phyloP scores from a whole-genome alignment of 2,329 filamentous ascomycete species.

The Calonectria hongkongensis region DNA sequence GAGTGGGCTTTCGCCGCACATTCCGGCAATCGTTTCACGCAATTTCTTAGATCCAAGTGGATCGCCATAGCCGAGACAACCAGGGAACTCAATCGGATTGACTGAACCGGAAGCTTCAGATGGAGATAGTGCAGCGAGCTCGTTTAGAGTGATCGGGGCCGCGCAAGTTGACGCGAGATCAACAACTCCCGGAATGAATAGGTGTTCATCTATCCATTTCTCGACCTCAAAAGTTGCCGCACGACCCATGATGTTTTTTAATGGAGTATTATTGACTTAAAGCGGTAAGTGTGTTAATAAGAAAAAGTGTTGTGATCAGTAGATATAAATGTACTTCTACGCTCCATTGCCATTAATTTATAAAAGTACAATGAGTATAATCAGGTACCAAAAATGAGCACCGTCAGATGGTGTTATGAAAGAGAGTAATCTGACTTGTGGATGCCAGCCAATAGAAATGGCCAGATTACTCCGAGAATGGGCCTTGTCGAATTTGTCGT shows the following conservation, averaged over 20 bases:
- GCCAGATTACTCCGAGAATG: neutral
- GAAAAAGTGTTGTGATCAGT: neutral
- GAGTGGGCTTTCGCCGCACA: constrained; percentile 13
- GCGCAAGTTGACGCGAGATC: constrained; percentile 29
- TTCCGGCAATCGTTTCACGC: constrained; percentile 1
- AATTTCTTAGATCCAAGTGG: constrained; percentile 22
- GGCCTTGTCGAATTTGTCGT: neutral
- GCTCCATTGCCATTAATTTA: neutral
- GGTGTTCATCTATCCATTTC: constrained; percentile 23
- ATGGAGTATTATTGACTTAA: constrained; percentile 29
- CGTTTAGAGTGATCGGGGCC: constrained; percentile 3
- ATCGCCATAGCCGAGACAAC: constrained; percentile 17
- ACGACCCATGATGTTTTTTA: constrained; percentile 19
- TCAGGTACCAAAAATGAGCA: neutral
- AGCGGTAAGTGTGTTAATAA: neutral
- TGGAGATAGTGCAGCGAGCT: neutral
- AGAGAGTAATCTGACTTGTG: too few species aligned
- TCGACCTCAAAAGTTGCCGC: constrained; percentile 27
- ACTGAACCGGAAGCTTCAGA: too few species aligned
- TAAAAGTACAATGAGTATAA: neutral
- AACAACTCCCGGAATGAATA: constrained; percentile 16
- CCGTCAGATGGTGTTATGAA: too few species aligned
- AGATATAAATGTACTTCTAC: too few species aligned
- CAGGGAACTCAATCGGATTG: neutral
- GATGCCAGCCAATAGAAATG: neutral